Conservation (phyloP, 2,329 filamentous ascomycete species). For the Alternaria gaisen region DNA sequence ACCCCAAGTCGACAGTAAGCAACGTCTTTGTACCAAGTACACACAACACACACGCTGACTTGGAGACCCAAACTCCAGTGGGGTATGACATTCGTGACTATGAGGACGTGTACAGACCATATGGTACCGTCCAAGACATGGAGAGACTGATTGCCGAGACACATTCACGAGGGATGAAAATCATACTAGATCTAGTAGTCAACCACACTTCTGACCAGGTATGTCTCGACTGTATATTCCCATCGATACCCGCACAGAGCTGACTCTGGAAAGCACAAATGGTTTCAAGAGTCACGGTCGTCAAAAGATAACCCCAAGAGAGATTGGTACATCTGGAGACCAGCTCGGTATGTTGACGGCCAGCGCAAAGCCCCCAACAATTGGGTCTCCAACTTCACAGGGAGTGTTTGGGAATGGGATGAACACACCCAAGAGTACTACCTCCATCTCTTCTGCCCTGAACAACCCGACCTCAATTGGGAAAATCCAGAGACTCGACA, state of each 20-base stretch:
- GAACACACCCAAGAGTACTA: slow-evolving; percentile 77
- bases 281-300: slow-evolving; percentile 66
- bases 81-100: slow-evolving; percentile 53
- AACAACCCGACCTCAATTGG: slow-evolving; percentile 90
- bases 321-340: slow-evolving; percentile 66
- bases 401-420: slow-evolving; percentile 74
- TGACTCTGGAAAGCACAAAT: slow-evolving; percentile 54
- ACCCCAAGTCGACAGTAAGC: slow-evolving; percentile 54
- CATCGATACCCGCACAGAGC: neutral
- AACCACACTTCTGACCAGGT: slow-evolving; percentile 53
- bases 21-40: neutral
- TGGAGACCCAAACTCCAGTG: slow-evolving; percentile 18
- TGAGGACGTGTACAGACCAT: slow-evolving; percentile 51
- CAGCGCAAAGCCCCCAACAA: slow-evolving; percentile 77
- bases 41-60: neutral
- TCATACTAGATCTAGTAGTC: slow-evolving; percentile 53
- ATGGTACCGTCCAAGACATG: slow-evolving; percentile 53
- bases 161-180: slow-evolving; percentile 49
- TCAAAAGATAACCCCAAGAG: slow-evolving; percentile 61
- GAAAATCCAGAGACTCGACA: slow-evolving; percentile 72
- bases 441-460: slow-evolving; percentile 75
- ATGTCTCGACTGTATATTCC: neutral
- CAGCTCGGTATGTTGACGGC: slow-evolving; percentile 61
- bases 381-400: slow-evolving; percentile 72
- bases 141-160: slow-evolving; percentile 48